These are phyloP conservation scores for Stachybotrys chartarum DNA, from an alignment of 2,329 filamentous ascomycete species.

Conservation along the genomic window DNA sequence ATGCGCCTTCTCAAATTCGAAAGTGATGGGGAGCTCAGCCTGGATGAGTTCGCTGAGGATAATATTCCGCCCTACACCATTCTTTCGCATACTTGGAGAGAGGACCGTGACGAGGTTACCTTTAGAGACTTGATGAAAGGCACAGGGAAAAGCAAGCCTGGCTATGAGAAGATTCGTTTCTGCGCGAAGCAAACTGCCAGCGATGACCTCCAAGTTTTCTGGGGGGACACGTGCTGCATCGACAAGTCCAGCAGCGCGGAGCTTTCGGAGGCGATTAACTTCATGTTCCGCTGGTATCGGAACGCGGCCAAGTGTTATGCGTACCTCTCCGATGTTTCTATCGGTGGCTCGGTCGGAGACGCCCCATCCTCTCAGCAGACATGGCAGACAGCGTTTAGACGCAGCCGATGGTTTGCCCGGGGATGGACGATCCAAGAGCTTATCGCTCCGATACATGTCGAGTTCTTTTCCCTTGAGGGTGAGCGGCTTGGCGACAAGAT, in stretches of 20 bases:
- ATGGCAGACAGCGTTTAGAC: not conserved
- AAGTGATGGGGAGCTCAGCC: not conserved
- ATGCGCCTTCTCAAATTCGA: not conserved
- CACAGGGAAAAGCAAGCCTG: not conserved
- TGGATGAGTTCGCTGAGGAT: not conserved
- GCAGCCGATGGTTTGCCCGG: not conserved
- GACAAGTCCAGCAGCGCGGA: constrained; percentile 11
- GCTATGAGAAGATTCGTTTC: constrained; percentile 7
- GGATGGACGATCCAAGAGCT: not conserved
- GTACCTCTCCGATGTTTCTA: constrained; percentile 6
- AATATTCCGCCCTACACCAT: not conserved
- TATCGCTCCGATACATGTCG: not conserved
- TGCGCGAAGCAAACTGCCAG: constrained; percentile 3
- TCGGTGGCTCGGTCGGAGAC: too few species aligned
- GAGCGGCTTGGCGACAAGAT: not conserved
- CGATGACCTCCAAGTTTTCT: constrained; percentile 4
- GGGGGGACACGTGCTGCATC: constrained; percentile 15
- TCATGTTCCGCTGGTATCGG: constrained; percentile 12
- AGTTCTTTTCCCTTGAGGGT: constrained; percentile 1
- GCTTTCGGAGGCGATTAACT: constrained; percentile 10
- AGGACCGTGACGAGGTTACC: constrained; percentile 2
- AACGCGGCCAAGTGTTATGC: constrained; percentile 6
- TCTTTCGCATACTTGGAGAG: constrained; percentile 1
- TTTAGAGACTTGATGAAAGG: constrained; percentile 4
- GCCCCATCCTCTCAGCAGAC: not conserved